A percentile compares a stretch with the other conserved stretches of the same genome.
Evolutionary conservation across 169 alveolate species (phyloP).

Genomic region (Plasmodium berghei): DNA sequence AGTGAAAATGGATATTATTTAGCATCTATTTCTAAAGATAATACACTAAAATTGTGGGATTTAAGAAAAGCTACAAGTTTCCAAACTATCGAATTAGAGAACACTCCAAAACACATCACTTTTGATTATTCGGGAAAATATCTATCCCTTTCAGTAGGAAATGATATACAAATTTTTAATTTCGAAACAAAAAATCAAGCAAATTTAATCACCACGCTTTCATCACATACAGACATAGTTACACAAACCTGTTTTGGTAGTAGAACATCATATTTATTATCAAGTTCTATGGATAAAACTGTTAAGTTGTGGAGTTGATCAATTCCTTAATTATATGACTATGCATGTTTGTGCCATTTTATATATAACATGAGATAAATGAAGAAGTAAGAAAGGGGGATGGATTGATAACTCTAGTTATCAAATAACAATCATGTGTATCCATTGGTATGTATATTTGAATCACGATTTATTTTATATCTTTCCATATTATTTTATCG

Average conservation of each 20-base stretch:
- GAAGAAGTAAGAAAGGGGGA: too few relatives aligned
- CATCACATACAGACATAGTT: slow-evolving; percentile 77
- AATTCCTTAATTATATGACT: background rate
- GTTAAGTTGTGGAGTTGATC: slow-evolving; percentile 75
- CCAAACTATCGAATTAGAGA: slow-evolving; percentile 78
- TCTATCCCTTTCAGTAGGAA: slow-evolving; percentile 52
- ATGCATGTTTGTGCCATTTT: too few relatives aligned
- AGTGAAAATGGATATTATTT: slow-evolving; percentile 91
- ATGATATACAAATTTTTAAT: slow-evolving; percentile 60
- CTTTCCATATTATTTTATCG: too few relatives aligned
- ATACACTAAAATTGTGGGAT: slow-evolving; percentile 86
- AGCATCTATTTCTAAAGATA: slow-evolving; percentile 85
- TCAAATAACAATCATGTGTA: too few relatives aligned
- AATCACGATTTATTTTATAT: too few relatives aligned
- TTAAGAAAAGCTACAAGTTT: slow-evolving; percentile 82
- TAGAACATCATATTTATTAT: slow-evolving; percentile 70
- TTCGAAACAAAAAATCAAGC: slow-evolving; percentile 76
- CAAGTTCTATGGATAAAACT: slow-evolving; percentile 79
- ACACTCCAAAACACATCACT: slow-evolving; percentile 76
- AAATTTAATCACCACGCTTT: slow-evolving; percentile 48
- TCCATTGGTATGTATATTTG: too few relatives aligned
- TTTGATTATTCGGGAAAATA: slow-evolving; percentile 85
- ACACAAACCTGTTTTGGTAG: slow-evolving; percentile 79
- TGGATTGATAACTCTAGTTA: too few relatives aligned
- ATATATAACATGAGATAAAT: too few relatives aligned